Evolutionary conservation across 768 basidiomycete species (phyloP).

Genomic region (Cyclocybe aegerita): DNA sequence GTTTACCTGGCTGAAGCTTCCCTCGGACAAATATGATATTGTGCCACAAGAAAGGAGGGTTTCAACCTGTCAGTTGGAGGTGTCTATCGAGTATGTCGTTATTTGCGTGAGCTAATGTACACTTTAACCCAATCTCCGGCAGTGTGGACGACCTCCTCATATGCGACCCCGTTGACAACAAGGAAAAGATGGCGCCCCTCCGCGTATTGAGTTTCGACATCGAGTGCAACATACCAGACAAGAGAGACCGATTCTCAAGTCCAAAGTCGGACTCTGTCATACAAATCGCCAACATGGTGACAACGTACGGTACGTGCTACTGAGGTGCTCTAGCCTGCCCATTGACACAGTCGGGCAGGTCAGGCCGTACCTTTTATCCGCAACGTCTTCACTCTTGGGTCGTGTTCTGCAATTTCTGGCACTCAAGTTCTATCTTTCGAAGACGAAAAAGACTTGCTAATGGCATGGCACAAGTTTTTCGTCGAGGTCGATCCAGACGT

Average conservation of each 20-base stretch:
- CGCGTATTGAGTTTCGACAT: constrained; percentile 96
- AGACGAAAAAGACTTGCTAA: constrained; percentile 69
- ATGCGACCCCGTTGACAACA: constrained; percentile 79
- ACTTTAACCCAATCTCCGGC: not conserved
- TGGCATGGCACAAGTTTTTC: constrained; percentile 82
- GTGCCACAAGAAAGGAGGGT: constrained; percentile 48
- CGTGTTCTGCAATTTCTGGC: constrained; percentile 88
- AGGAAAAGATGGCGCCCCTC: constrained; percentile 84
- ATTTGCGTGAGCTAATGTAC: not conserved
- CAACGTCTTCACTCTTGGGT: constrained; percentile 89
- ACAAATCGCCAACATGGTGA: constrained; percentile 97
- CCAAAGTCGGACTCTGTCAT: constrained; percentile 83
- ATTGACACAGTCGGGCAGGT: constrained; percentile 44
- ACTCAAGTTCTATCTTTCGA: constrained; percentile 83
- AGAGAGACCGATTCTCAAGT: constrained; percentile 69
- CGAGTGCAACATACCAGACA: constrained; percentile 86
- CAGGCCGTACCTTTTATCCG: constrained; percentile 86
- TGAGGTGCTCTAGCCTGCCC: not conserved
- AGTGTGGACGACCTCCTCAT: constrained; percentile 83
- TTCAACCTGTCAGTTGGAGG: constrained; percentile 85
- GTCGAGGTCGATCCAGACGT: constrained; percentile 89
- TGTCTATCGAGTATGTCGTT: constrained; percentile 59
- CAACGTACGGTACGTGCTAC: constrained; percentile 65
- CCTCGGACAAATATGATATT: constrained; percentile 68
- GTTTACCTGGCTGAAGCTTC: constrained; percentile 95